A percentile compares a stretch with the other conserved stretches of the same genome.
phyloP scores from a whole-genome alignment of 2,329 filamentous ascomycete species.

The Xylariaceae sp. region DNA sequence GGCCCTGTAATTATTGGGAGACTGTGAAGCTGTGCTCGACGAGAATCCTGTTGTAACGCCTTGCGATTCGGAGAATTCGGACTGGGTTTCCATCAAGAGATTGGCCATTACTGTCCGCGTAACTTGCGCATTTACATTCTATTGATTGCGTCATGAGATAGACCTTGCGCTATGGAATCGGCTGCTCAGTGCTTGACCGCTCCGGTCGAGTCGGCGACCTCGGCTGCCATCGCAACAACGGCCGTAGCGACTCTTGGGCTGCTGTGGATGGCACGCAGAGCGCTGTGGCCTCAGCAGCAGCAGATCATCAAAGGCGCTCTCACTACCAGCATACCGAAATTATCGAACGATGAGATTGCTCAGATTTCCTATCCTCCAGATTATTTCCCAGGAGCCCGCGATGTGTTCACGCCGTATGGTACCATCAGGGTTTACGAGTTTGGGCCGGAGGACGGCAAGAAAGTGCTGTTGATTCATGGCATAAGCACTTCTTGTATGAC shows the following conservation, averaged over 20 bases:
- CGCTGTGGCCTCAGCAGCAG: conserved; percentile 39
- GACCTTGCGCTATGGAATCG: conserved; percentile 25
- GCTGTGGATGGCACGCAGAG: conserved; percentile 31
- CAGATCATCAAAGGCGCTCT: conserved; percentile 43
- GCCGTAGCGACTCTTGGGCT: conserved; percentile 40
- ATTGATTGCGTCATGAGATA: no score
- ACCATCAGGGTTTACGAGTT: conserved; percentile 78
- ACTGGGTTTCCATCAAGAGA: no score
- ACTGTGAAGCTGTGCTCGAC: no score
- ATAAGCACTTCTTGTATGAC: conserved; percentile 80
- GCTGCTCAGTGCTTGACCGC: conserved; percentile 23
- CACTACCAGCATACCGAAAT: conserved; percentile 35
- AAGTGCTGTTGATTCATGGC: conserved; percentile 75
- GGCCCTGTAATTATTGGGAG: no score
- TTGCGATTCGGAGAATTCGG: no score
- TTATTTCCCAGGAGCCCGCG: conserved; percentile 66
- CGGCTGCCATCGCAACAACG: conserved; percentile 37
- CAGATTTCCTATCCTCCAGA: conserved; percentile 59
- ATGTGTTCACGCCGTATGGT: conserved; percentile 72
- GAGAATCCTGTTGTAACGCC: no score
- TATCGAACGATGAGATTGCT: conserved; percentile 35
- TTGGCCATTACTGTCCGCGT: no score
- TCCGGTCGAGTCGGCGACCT: conserved; percentile 24
- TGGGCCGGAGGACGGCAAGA: conserved; percentile 68
- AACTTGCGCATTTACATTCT: no score